These are phyloP conservation scores for Kuraishia borneana DNA, from an alignment of 805 yeast species.

Conservation along the genomic window DNA sequence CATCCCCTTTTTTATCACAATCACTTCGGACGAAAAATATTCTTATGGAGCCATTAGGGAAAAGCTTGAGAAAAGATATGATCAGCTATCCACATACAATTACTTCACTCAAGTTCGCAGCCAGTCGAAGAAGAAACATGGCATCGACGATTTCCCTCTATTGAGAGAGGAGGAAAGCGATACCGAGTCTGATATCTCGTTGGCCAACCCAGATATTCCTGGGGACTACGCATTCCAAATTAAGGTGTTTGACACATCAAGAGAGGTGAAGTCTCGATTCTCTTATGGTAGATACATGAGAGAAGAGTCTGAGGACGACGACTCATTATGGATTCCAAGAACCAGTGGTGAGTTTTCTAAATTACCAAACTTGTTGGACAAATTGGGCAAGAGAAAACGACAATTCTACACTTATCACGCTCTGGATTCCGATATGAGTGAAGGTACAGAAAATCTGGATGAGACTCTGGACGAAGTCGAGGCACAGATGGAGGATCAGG, in stretches of 20 bases:
- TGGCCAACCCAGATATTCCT: slow-evolving; percentile 40
- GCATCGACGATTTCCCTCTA: slow-evolving; percentile 14
- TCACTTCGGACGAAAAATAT: slow-evolving; percentile 37
- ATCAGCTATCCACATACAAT: slow-evolving; percentile 34
- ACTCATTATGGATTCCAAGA: slow-evolving; percentile 31
- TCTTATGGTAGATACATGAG: slow-evolving; percentile 4
- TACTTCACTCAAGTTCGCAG: slow-evolving; percentile 17
- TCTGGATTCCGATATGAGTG: slow-evolving; percentile 1
- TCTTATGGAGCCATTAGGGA: slow-evolving; percentile 48
- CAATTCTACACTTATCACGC: slow-evolving; percentile 18
- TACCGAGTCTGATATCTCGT: slow-evolving; percentile 34
- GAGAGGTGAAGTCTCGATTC: slow-evolving; percentile 10
- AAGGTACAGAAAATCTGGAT: background rate
- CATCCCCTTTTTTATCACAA: slow-evolving; percentile 61
- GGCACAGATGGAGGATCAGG: background rate
- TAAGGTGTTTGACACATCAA: slow-evolving; percentile 24
- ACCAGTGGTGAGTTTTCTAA: slow-evolving; percentile 26
- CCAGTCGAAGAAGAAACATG: slow-evolving; percentile 8
- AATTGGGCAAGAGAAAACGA: slow-evolving; percentile 15
- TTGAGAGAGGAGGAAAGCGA: slow-evolving; percentile 18
- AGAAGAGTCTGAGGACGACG: slow-evolving; percentile 18
- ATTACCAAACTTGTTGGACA: slow-evolving; percentile 25
- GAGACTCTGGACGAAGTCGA: background rate
- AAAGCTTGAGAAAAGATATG: slow-evolving; percentile 40
- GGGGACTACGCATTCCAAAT: slow-evolving; percentile 39